phyloP scores from a whole-genome alignment of 2,329 filamentous ascomycete genomes.

The Exophiala xenobiotica region DNA sequence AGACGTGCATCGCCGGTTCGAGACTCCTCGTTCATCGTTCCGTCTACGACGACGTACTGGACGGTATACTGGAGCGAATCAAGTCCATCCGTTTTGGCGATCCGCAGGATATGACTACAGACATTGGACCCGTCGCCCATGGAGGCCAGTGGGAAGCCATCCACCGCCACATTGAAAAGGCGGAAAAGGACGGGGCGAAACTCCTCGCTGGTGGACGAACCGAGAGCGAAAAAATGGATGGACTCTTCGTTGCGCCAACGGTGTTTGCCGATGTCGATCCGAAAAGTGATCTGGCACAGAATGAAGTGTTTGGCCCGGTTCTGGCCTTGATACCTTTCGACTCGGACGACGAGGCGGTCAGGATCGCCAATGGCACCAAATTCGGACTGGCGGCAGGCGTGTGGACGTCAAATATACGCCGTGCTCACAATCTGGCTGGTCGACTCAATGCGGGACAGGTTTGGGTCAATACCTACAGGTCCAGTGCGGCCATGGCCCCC shows the following conservation, averaged over 20 bases:
- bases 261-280: slow-evolving; percentile 43
- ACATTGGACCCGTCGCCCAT: slow-evolving; percentile 46
- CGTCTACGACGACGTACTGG: slow-evolving; percentile 45
- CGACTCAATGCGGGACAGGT: slow-evolving; percentile 53
- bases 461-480: slow-evolving; percentile 52
- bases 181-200: slow-evolving; percentile 37
- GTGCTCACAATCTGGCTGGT: slow-evolving; percentile 31
- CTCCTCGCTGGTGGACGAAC: slow-evolving; percentile 38
- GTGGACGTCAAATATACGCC: slow-evolving; percentile 41
- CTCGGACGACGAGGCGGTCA: slow-evolving; percentile 34
- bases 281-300: background rate
- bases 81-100: slow-evolving; percentile 48
- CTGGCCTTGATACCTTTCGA: slow-evolving; percentile 40
- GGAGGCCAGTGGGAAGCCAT: slow-evolving; percentile 45
- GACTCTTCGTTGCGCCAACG: slow-evolving; percentile 42
- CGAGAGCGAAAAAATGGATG: slow-evolving; percentile 41
- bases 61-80: slow-evolving; percentile 41
- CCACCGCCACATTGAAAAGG: slow-evolving; percentile 42
- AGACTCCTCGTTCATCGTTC: slow-evolving; percentile 56
- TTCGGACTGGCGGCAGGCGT: slow-evolving; percentile 42
- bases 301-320: slow-evolving; percentile 47
- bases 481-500: slow-evolving; percentile 35
- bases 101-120: slow-evolving; percentile 27
- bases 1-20: slow-evolving; percentile 59
- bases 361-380: slow-evolving; percentile 39